Conservation (phyloP, 2,329 filamentous ascomycete species). For the Hypomyces perniciosus region DNA sequence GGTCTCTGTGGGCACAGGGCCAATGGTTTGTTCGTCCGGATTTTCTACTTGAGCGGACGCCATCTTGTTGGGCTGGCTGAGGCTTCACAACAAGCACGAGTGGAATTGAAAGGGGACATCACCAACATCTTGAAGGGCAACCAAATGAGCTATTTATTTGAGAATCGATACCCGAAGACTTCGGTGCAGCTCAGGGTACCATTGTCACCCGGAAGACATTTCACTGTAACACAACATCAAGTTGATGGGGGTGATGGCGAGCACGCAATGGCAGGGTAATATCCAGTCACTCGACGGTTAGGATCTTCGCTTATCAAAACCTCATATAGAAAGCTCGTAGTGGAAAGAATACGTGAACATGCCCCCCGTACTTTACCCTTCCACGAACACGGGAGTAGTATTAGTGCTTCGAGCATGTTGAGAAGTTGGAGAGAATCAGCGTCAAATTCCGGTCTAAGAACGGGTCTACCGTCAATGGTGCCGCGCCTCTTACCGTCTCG, state of each 20-base stretch:
- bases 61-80: background rate
- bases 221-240: no score
- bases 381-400: no score
- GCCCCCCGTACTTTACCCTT: no score
- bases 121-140: no score
- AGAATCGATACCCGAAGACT: background rate
- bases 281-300: no score
- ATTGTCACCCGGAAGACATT: no score
- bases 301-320: no score
- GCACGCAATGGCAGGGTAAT: background rate
- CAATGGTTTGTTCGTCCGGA: constrained; percentile 1
- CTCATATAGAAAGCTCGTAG: no score
- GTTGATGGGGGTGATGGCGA: background rate
- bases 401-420: no score
- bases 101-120: no score
- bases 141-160: background rate
- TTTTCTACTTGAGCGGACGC: constrained; percentile 8
- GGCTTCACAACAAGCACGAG: background rate
- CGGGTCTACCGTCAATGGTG: constrained; percentile 8
- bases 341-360: background rate
- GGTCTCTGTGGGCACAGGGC: constrained; percentile 1
- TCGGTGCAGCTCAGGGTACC: no score
- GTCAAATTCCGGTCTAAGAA: constrained; percentile 1
- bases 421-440: background rate
- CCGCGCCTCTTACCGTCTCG: background rate